Evolutionary conservation across 2,329 filamentous ascomycete species (phyloP), one percentile per base, ranked within the genome.

Genomic region (Mariannaea sp.): DNA sequence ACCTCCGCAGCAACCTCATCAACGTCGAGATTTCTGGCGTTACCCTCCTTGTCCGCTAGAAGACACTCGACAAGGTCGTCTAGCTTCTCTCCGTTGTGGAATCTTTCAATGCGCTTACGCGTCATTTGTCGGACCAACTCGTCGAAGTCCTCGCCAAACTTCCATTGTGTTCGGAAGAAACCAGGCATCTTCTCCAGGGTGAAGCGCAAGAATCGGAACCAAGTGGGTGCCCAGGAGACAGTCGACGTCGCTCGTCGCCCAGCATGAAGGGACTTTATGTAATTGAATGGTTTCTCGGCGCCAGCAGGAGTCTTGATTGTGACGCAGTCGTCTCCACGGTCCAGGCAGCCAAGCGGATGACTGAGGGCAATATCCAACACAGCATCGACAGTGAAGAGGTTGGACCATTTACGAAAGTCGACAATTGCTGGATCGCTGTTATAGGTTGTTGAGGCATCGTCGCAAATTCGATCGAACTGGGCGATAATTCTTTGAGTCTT

Each of bases 1-100:
- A 81, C 70, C 60, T 85, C 81, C 8, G 81, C 80, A 1, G 80
- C 75, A 5, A 84, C 78, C 65, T 86, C 82, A 17, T 81, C 81
- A 73, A 74, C 74, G 80, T 53, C 82, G 77, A 1, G 84, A 73
- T 2, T 53, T 26, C n/a, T 50, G 46, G 1, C 72, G 65, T 66
- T 63, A 7, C 69, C 75, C 10, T 73, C 68, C 45, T 71, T 75
- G 38, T 76, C 72, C 7, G 76, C 77, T 76, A 85, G 80, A 4
- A 85, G 64, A 0, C 74, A 73, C 44, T 77, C 71, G 69, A 85
- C 83, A 66, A 85, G 83, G 59, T 85, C 82, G 36, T 82, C 77
- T 0, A 84, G 71, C 54, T 79, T 79, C 65, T 85, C 81, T 19
- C 81, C 81, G 4, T 42, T 50, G 8, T 49, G 44, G n/a, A 60